These are phyloP conservation scores for Colletotrichum lentis DNA, from an alignment of 2,329 filamentous ascomycete species.

Conservation along the genomic window DNA sequence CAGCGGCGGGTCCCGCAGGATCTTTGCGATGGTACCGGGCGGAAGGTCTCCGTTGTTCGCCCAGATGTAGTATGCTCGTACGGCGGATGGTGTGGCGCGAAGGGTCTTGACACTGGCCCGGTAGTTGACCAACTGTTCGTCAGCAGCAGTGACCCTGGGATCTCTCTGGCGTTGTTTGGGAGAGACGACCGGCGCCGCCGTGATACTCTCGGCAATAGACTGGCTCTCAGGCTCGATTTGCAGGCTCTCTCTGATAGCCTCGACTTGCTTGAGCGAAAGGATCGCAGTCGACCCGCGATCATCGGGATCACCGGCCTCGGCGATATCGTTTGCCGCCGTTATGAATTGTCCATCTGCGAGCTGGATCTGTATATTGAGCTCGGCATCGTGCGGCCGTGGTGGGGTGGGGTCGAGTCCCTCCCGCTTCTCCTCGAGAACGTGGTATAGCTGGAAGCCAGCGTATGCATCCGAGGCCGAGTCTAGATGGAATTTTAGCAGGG, in stretches of 20 bases:
- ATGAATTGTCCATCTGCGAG: conserved; percentile 56
- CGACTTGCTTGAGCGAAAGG: not conserved
- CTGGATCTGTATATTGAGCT: conserved; percentile 70
- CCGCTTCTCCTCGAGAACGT: conserved; percentile 74
- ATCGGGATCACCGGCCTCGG: conserved; percentile 45
- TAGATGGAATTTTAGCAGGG: conserved; percentile 48
- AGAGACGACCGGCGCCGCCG: conserved; percentile 25
- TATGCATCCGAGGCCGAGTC: conserved; percentile 87
- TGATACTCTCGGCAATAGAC: conserved; percentile 33
- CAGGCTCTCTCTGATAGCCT: conserved; percentile 39
- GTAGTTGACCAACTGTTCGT: conserved; percentile 51
- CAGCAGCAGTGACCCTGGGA: conserved; percentile 54
- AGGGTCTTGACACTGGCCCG: conserved; percentile 43
- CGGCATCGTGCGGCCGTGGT: conserved; percentile 73
- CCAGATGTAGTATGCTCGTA: conserved; percentile 74
- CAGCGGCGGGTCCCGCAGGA: conserved; percentile 70
- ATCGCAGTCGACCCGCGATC: conserved; percentile 37
- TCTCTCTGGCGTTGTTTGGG: conserved; percentile 46
- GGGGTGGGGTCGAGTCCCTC: conserved; percentile 73
- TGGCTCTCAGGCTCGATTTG: conserved; percentile 41
- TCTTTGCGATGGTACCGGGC: conserved; percentile 58
- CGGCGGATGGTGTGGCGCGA: conserved; percentile 44
- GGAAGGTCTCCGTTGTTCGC: conserved; percentile 58
- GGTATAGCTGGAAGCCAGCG: conserved; percentile 76
- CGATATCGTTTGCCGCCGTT: conserved; percentile 43